Base-by-base conservation (phyloP, 345 rosid genomes). In the Triadica sebifera region DNA sequence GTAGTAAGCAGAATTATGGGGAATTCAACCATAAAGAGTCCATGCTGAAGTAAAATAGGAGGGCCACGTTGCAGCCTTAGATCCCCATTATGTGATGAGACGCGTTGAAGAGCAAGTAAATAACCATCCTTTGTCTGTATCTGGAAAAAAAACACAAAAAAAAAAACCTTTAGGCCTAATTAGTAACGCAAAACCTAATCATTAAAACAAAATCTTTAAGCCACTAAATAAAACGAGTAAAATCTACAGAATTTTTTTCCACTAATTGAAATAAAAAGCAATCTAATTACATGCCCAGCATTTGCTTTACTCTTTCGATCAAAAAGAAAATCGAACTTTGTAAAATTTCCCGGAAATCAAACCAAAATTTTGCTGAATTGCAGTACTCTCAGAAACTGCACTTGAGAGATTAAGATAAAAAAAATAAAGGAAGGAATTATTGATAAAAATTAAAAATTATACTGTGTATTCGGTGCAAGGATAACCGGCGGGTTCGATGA, bases 21-120 rank as follows among this genome's bases (percentile, higher is more conserved):
- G 47, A 65, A 41, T 41, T 17, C 83, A 75, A 94, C 98, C 97
- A 92, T 94, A 74, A 94, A 91, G 58, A 94, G 86, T 60, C 97
- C 98, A 77, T 94, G 98, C 52, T 82, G 92, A 85, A 94, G 94
- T 80, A 94, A 76, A 80, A 94, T 89, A 57, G 98, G 98, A 68
- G 81, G 91, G 75, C 86, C 84, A 11, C 22, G 69, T 63, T 75
- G 75, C 70, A 74, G 67, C 73, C 50, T 61, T 57, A 77, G 57
- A 70, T 80, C 74, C 6, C 57, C 75, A 75, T 70, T 61, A 68
- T 52, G 75, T 15, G 91, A 89, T 6, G 97, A 84, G 22, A 94
- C 88, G 11, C 97, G 94, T 56, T 92, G 97, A 71, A 94, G 87
- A 76, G 87, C 91, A 58, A 92, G 74, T 82, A 90, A 67, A 79